A percentile compares a stretch with the other conserved stretches of the same genome.
Evolutionary conservation across 148 eudicot genomes (phyloP).

Genomic region (Persicaria maculosa): DNA sequence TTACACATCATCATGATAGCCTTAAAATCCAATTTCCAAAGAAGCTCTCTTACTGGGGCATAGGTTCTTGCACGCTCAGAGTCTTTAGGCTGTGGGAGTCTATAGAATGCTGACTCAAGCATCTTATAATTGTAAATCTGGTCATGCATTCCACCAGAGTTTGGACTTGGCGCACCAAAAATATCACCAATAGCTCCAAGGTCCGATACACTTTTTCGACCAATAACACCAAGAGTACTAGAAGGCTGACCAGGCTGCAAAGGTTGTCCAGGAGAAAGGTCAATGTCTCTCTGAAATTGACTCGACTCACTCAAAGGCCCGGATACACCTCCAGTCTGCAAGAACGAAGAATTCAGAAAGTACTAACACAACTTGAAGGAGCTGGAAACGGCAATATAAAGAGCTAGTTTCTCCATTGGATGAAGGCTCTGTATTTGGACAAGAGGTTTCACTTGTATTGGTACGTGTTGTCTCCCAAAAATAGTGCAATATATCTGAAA

Average conservation of each 20-base stretch:
- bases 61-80: slow-evolving; percentile 87
- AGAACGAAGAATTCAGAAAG: not conserved
- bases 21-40: not conserved
- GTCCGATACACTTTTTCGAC: slow-evolving; percentile 86
- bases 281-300: slow-evolving; percentile 54
- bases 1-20: not conserved
- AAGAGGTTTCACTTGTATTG: not conserved
- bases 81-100: slow-evolving; percentile 90
- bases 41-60: slow-evolving; percentile 55
- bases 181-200: slow-evolving; percentile 91
- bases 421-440: not conserved
- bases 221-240: slow-evolving; percentile 83
- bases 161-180: slow-evolving; percentile 54
- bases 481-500: not conserved
- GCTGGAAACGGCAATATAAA: not conserved
- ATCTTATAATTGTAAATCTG: slow-evolving; percentile 63
- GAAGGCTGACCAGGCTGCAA: slow-evolving; percentile 67
- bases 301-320: slow-evolving; percentile 56
- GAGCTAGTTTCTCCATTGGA: not conserved
- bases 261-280: slow-evolving; percentile 89
- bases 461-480: not conserved
- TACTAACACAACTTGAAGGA: not conserved
- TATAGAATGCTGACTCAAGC: slow-evolving; percentile 82
- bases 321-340: slow-evolving; percentile 59
- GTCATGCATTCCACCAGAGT: slow-evolving; percentile 63